Evolutionary conservation across 2,329 filamentous ascomycete genomes (phyloP), one percentile per base, ranked within the genome.

Genomic region (Aspergillus sp.): DNA sequence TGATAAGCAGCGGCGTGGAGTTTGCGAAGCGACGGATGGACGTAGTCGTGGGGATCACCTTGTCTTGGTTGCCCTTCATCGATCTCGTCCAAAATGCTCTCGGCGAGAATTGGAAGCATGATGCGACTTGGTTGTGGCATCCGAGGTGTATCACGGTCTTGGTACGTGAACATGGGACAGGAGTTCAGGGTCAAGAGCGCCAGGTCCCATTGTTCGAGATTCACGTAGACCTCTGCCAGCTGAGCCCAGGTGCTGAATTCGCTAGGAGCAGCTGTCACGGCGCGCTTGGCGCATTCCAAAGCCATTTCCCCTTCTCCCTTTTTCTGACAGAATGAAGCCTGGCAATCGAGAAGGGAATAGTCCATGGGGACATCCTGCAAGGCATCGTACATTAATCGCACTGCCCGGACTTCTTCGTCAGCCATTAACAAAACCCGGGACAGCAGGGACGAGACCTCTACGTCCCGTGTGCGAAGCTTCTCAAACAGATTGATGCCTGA

Each of bases 111-210:
- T 0, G 93, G 93, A 12, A 98, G 79, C 57, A 87, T 83, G 38
- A 97, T 86, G 48, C 90, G 87, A 59, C 86, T 85, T 0, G 93
- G 90, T 62, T 95, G 90, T 1, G 93, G 93, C 86, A 97, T 91
- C 50, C 93, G 74, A 3, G 93, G 93, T 5, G 90, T 86, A 66
- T 98, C 93, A 69, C 96, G 97, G 70, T 98, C 93, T 69, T 97
- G 93, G 68, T 98, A 97, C 5, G 93, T 98, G 69, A 98, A 98
- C 93, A 98, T 98, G 7, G 93, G 93, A 68, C 93, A 98, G 15
- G 93, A 98, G 72, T 98, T 98, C 45, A 98, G 78, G 3, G 93
- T 97, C 4, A 95, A 84, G 20, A 98, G 79, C 0, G 93, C 93
- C 57, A 97, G 83, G 63, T 97, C 93, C 90, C 93, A 98, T 64